Percentiles rank a stretch among this genome's conserved stretches.
phyloP scores from a whole-genome alignment of 306 rosid species.

The Vigna mungo region DNA sequence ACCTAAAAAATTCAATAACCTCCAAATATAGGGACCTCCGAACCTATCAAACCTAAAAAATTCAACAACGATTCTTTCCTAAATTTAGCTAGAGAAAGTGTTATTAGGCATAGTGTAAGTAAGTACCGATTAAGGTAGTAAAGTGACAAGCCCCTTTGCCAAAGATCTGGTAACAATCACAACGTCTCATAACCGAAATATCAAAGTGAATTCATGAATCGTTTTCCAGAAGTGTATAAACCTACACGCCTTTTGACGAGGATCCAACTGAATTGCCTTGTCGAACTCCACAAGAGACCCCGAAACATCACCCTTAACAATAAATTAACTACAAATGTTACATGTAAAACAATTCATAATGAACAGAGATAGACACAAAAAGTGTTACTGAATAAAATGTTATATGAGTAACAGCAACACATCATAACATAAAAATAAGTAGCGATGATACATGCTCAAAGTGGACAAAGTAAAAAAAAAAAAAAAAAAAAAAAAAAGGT shows the following conservation, averaged over 20 bases:
- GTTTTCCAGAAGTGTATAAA: conserved; percentile 33
- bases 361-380: neutral
- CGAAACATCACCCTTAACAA: conserved; percentile 70
- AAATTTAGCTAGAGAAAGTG: conserved; percentile 2
- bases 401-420: neutral
- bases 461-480: neutral
- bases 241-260: conserved; percentile 95
- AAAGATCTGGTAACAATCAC: conserved; percentile 76
- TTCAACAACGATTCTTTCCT: neutral
- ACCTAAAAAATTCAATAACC: no score
- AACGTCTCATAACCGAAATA: conserved; percentile 41
- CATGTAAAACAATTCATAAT: neutral
- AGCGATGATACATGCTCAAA: neutral
- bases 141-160: conserved; percentile 95
- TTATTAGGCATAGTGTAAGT: neutral
- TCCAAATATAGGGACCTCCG: no score
- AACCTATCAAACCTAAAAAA: no score
- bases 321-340: neutral
- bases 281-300: conserved; percentile 87
- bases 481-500: neutral
- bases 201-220: conserved; percentile 36
- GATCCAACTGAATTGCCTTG: conserved; percentile 81
- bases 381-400: neutral
- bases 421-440: neutral
- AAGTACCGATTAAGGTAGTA: conserved; percentile 83